phyloP scores from a whole-genome alignment of 257 asterid genomes.

The Solanum stenotomum region DNA sequence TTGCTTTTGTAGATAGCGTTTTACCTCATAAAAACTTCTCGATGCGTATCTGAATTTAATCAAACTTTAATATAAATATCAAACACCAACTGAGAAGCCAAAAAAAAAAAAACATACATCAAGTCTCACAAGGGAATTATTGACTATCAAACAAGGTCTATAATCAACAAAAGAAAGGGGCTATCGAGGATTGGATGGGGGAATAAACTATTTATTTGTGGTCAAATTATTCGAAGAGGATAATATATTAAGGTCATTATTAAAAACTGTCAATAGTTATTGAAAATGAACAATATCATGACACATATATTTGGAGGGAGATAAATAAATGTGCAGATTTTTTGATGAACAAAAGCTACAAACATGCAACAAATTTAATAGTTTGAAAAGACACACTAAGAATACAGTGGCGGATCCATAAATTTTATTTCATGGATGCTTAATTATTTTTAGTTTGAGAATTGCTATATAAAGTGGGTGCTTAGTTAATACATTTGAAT shows the following conservation, averaged over 20 bases:
- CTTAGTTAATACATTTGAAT: no score
- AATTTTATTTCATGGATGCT: no score
- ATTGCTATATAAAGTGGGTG: no score
- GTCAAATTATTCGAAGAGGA: neutral
- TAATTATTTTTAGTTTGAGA: no score
- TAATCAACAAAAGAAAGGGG: neutral
- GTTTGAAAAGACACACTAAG: neutral
- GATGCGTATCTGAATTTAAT: accelerated
- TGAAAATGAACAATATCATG: neutral
- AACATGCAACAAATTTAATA: no score
- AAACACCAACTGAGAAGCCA: no score
- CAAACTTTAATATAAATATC: no score
- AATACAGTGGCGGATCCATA: no score
- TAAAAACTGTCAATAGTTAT: neutral
- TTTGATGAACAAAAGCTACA: neutral
- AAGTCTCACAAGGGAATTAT: neutral
- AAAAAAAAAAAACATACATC: no score
- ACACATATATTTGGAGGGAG: neutral
- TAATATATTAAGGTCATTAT: neutral
- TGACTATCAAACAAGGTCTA: neutral
- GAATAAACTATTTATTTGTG: no score
- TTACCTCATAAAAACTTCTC: no score
- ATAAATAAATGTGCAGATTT: neutral
- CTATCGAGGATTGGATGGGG: neutral
- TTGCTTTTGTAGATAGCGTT: no score